phyloP scores from a whole-genome alignment of 2,329 filamentous ascomycete genomes.

The Colletotrichum liaoningense region DNA sequence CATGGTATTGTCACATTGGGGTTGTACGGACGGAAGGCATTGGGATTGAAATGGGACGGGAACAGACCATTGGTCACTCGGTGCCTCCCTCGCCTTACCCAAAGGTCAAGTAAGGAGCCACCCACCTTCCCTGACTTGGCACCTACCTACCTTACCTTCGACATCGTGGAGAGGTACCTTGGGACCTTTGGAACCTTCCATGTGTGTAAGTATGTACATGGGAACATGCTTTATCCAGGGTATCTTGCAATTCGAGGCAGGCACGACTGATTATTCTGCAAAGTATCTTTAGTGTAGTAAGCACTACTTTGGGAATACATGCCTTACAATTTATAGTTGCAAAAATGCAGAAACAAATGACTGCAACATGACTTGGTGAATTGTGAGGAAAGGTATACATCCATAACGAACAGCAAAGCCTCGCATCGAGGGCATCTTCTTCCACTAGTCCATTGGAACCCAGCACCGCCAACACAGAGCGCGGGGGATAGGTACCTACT shows the following conservation, averaged over 20 bases:
- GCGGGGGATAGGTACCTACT: not conserved
- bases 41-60: not conserved
- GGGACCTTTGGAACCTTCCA: not conserved
- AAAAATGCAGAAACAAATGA: not conserved
- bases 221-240: not conserved
- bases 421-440: too few species aligned
- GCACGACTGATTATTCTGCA: not conserved
- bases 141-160: not conserved
- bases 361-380: not conserved
- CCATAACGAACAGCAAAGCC: too few species aligned
- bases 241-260: not conserved
- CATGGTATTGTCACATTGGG: not conserved
- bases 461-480: not conserved
- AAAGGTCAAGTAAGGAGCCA: not conserved
- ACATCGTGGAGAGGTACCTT: not conserved
- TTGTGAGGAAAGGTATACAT: too few species aligned
- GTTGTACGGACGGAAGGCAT: not conserved
- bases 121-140: too few species aligned
- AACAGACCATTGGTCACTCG: not conserved
- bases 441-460: not conserved
- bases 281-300: not conserved
- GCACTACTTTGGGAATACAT: not conserved
- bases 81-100: not conserved
- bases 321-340: not conserved
- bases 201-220: not conserved